Percentiles rank a stretch among this genome's conserved stretches.
Conservation (phyloP, 2,329 filamentous ascomycete species). For the Cercospora sojina region DNA sequence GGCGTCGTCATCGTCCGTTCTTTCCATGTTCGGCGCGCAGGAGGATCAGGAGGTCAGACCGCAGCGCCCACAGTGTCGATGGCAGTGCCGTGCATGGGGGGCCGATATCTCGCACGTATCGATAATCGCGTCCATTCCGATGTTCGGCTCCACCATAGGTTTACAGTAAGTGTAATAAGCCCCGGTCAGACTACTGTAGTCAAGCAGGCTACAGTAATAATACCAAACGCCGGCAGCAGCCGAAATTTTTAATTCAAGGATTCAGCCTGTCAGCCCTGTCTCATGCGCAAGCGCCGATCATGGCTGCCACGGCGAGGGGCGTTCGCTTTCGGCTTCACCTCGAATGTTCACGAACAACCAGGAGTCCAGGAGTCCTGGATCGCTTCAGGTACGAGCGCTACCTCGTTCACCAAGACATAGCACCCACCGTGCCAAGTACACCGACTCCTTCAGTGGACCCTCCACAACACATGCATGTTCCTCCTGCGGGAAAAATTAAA, state of each 20-base stretch:
- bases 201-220: background rate
- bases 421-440: background rate
- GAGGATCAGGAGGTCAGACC: background rate
- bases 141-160: background rate
- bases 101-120: background rate
- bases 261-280: background rate
- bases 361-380: background rate
- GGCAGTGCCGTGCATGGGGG: background rate
- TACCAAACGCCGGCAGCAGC: background rate
- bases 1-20: background rate
- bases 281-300: conserved; percentile 1
- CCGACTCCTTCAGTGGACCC: background rate
- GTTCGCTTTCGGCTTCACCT: background rate
- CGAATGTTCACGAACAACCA: background rate
- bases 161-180: background rate
- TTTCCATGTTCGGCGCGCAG: background rate
- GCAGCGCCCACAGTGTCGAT: background rate
- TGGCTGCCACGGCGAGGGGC: background rate
- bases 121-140: background rate
- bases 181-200: background rate
- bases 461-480: background rate
- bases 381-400: background rate
- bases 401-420: background rate
- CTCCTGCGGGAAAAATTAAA: background rate
- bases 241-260: background rate